Evolutionary conservation across 768 basidiomycete genomes (phyloP).

Genomic region (Pluteus cervinus): DNA sequence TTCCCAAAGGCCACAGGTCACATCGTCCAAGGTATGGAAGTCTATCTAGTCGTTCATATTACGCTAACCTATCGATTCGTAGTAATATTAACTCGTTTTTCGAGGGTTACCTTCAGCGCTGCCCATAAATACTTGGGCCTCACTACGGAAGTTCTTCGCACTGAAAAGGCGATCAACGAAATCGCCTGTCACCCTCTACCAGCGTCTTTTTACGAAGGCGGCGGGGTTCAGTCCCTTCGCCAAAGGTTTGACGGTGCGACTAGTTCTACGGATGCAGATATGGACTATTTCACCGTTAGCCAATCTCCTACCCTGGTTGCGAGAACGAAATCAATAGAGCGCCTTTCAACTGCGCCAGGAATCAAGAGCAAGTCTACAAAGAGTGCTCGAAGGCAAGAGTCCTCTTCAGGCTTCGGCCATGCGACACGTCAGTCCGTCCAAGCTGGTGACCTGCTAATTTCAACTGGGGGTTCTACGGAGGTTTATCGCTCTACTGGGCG

Average conservation of each 20-base stretch:
- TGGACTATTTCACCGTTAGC: constrained; percentile 49
- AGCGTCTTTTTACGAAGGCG: constrained; percentile 83
- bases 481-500: constrained; percentile 38
- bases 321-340: constrained; percentile 14
- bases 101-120: constrained; percentile 95
- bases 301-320: constrained; percentile 20
- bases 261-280: constrained; percentile 41
- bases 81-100: constrained; percentile 95
- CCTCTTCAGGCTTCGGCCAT: constrained; percentile 12
- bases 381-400: constrained; percentile 7
- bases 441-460: constrained; percentile 70
- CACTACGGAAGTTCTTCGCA: constrained; percentile 90
- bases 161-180: constrained; percentile 96
- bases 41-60: constrained; percentile 6
- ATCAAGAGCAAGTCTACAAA: constrained; percentile 2
- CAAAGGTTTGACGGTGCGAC: constrained; percentile 76
- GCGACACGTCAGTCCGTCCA: constrained; percentile 58
- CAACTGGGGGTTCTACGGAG: constrained; percentile 44
- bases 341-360: constrained; percentile 20
- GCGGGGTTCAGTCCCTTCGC: constrained; percentile 83
- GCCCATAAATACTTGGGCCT: constrained; percentile 95
- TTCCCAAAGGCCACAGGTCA: constrained; percentile 97
- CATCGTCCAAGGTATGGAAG: constrained; percentile 78
- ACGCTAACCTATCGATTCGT: constrained; percentile 7
- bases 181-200: constrained; percentile 96